Base-by-base conservation (phyloP, 129 eudicot genomes). In the Flaveria bidentis region DNA sequence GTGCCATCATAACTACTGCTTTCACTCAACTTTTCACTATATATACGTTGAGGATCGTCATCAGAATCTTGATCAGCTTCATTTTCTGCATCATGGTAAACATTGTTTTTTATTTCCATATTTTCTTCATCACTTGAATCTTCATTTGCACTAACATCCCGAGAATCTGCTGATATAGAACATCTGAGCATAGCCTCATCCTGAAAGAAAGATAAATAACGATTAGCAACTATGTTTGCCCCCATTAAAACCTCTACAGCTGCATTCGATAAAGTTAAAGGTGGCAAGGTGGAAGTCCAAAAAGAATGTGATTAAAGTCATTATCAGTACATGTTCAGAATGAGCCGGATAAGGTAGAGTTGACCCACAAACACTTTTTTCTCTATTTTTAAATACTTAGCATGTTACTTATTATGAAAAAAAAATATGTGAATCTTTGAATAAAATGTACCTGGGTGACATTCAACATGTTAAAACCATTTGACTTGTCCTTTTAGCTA, bases 21-120 rank as follows among this genome's bases (percentile, higher is more conserved):
- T 84, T 94, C 96, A 76, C 97, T 94, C 87, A 94, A 77, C 82
- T 88, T 91, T 78, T 96, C 97, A 80, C 97, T 94, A 60, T 84
- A 88, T 46, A 87, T 81, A 20, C 97, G 91, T 53, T 89, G 93
- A 60, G 69, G 86, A 76, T 91, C 93, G 60, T 87, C 92, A 76
- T 91, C 96, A 33, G 88, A 71, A 67, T 90, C 97, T 41, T 73
- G 96, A 25, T 89, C 92, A 74, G 82, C 97, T 86, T 87, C 97
- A 86, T 91, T 91, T 91, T 89, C 90, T 58, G 96, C 96, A 85
- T 88, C 91, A 75, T 87, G 98, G 86, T 88, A 94, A 80, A 93
- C 92, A 72, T 86, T 87, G 44, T 82, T 83, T 74, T 87, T 87
- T 9, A 82, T 69, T 77, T 84, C 91, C 76, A 85, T 26, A 78